phyloP scores from a whole-genome alignment of 2,329 filamentous ascomycete species.

The Hypoxylon sp. region DNA sequence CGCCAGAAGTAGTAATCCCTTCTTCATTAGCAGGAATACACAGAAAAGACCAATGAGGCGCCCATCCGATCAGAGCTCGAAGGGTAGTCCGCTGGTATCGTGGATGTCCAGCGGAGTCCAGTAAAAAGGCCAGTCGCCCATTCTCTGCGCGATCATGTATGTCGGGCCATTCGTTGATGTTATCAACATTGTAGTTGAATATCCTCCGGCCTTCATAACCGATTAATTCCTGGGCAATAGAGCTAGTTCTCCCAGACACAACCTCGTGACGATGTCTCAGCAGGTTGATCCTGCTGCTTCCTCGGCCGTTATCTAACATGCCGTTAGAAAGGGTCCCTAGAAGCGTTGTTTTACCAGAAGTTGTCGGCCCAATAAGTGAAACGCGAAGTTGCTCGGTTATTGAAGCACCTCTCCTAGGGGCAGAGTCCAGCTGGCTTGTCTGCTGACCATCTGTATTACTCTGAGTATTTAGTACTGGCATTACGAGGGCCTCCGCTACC shows the following conservation, averaged over 20 bases:
- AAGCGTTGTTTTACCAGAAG: constrained; percentile 92
- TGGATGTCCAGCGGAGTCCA: constrained; percentile 92
- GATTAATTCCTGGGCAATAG: constrained; percentile 92
- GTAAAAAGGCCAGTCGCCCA: constrained; percentile 86
- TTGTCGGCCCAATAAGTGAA: constrained; percentile 89
- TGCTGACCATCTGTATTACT: constrained; percentile 47
- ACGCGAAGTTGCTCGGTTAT: constrained; percentile 83
- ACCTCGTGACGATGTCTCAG: constrained; percentile 96
- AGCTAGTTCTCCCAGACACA: constrained; percentile 91
- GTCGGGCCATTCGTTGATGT: constrained; percentile 94
- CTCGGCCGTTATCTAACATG: constrained; percentile 90
- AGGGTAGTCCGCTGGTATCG: constrained; percentile 91
- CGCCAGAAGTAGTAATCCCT: constrained; percentile 60
- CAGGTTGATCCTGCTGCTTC: constrained; percentile 88
- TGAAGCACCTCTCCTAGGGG: constrained; percentile 63
- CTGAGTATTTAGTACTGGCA: constrained; percentile 72
- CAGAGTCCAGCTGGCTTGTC: constrained; percentile 31
- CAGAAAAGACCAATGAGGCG: constrained; percentile 91
- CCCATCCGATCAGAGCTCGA: constrained; percentile 93
- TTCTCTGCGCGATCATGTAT: constrained; percentile 84
- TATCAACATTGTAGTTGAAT: constrained; percentile 87
- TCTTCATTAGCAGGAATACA: constrained; percentile 87
- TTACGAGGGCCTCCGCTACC: constrained; percentile 93
- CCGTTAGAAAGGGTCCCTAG: constrained; percentile 91
- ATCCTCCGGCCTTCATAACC: constrained; percentile 78